Evolutionary conservation across 2,329 filamentous ascomycete genomes (phyloP).

Genomic region (Mycocentrospora acerina): DNA sequence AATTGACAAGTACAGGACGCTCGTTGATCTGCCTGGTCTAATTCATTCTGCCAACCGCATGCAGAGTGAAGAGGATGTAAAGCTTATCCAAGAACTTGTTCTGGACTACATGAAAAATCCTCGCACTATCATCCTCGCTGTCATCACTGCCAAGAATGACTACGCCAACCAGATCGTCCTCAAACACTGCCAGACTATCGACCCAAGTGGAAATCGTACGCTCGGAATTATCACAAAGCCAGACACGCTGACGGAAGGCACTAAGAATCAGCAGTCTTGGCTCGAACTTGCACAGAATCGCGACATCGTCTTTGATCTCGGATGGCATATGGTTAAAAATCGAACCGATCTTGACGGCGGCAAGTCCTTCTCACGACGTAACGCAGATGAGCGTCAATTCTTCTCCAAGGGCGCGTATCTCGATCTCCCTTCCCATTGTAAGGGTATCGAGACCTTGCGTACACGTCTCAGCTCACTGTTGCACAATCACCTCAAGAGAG

Average conservation of each 20-base stretch:
- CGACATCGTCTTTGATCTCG: constrained; percentile 45
- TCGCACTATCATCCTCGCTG: constrained; percentile 47
- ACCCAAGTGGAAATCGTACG: constrained; percentile 51
- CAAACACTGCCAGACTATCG: constrained; percentile 50
- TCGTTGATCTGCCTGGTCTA: constrained; percentile 60
- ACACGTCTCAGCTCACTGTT: constrained; percentile 31
- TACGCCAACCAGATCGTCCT: constrained; percentile 61
- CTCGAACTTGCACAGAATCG: constrained; percentile 44
- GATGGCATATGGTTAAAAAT: constrained; percentile 60
- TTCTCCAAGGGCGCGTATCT: constrained; percentile 21
- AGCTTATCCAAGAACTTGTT: constrained; percentile 51
- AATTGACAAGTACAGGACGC: constrained; percentile 28
- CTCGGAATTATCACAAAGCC: constrained; percentile 62
- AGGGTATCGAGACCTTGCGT: constrained; percentile 34
- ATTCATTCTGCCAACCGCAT: constrained; percentile 49
- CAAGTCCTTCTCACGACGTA: constrained; percentile 17
- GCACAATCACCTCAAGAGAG: constrained; percentile 31
- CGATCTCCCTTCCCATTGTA: constrained; percentile 15
- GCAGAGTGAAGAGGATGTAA: constrained; percentile 46
- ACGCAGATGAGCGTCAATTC: constrained; percentile 40
- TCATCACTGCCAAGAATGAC: constrained; percentile 46
- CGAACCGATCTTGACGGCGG: constrained; percentile 34
- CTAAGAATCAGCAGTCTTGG: constrained; percentile 45
- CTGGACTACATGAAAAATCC: constrained; percentile 44
- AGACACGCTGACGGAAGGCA: constrained; percentile 46